Evolutionary conservation across 345 rosid genomes (phyloP).

Genomic region (Linum lewisii): DNA sequence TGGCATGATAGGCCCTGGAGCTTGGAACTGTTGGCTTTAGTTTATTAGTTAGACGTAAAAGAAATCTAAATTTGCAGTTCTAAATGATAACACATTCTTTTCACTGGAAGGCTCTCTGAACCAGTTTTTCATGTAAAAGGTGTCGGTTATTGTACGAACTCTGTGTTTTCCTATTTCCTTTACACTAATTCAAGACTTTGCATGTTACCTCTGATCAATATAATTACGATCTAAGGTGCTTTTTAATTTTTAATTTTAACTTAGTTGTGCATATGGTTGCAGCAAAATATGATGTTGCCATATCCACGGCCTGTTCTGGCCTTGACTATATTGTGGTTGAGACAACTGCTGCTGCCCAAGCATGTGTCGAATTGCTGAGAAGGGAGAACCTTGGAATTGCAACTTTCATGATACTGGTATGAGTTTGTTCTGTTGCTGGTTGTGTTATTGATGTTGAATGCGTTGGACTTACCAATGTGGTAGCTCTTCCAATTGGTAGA

Average conservation of each 20-base stretch:
- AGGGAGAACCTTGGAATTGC: constrained; percentile 87
- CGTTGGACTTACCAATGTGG: neutral
- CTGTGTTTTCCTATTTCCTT: too few species aligned
- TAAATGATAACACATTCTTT: neutral
- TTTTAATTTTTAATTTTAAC: neutral
- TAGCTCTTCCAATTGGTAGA: neutral
- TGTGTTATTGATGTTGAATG: neutral
- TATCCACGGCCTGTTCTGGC: constrained; percentile 92
- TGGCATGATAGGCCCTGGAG: too few species aligned
- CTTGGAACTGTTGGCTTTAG: too few species aligned
- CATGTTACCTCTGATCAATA: neutral
- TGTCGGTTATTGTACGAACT: neutral
- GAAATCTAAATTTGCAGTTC: neutral
- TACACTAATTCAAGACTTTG: neutral
- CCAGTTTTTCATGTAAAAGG: too few species aligned
- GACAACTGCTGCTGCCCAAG: constrained; percentile 87
- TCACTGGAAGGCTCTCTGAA: neutral
- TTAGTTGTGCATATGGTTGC: constrained; percentile 24
- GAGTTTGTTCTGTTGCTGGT: neutral
- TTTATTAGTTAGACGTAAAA: neutral
- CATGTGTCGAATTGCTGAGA: constrained; percentile 86
- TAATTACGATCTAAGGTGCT: neutral
- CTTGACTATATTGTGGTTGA: constrained; percentile 94
- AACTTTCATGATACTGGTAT: constrained; percentile 96
- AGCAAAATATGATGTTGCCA: constrained; percentile 93